Base-by-base conservation (phyloP, 2,329 filamentous ascomycete genomes). In the Leptographium lundbergii region DNA sequence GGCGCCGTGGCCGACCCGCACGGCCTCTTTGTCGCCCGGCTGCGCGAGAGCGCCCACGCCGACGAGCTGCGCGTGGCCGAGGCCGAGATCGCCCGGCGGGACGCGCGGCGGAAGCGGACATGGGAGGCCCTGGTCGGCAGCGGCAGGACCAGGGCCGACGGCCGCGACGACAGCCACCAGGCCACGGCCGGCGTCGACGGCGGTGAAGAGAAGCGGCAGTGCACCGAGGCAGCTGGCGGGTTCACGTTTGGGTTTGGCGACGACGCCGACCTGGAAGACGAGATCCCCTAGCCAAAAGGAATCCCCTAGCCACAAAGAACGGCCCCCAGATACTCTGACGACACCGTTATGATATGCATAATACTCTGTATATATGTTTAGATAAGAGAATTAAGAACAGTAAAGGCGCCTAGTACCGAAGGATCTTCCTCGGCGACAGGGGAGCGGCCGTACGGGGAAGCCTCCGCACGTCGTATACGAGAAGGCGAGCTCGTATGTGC, bases 101-200 rank as follows among this genome's bases (percentile, higher is more conserved):
- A 72, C 24, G 77, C 77, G 57, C 79, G 79, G 4, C 89, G 81
- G 70, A 94, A 91, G 74, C 81, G 90, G 56, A 95, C 87, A 66
- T 97, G 92, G 92, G 89, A 95, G 68, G 80, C 86, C 60, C 80
- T 90, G 32, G 86, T 90, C 13, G 83, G 84, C 2, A 14, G 67
- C 34, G 34, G 2, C 34, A 36, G 34, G 27, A 29, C 27, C 34
- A 36, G 10, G 10, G 10, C 5, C 29, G 29, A 32, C 10, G 29
- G 29, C 29, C 5, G 5, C 29, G 29, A 4, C 65, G 36, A 61
- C 63, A 9, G 36, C 60, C 60, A 10, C 53, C 61, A 48, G 69
- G 70, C n/a, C n/a, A n/a, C n/a, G n/a, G n/a, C 27, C 65, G 63
- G 19, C 27, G 27, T 48, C 10, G 57, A 25, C 39, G 14, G 36